These are phyloP conservation scores for Stenogyne calaminthoides DNA, from an alignment of 305 asterid genomes.

Conservation along the genomic window DNA sequence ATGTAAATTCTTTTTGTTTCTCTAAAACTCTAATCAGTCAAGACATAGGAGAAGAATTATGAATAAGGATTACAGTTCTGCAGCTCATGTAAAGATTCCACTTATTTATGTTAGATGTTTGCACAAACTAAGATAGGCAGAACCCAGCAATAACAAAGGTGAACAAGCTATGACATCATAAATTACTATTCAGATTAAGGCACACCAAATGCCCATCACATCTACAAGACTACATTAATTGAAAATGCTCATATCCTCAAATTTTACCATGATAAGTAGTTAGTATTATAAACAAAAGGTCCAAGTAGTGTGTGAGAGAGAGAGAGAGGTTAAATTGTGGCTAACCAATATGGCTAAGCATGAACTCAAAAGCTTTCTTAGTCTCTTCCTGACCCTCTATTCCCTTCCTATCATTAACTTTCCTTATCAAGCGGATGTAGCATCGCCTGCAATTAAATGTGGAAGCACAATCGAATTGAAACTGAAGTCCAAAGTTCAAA, in stretches of 20 bases:
- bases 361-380: slow-evolving; percentile 91
- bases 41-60: not conserved
- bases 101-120: not conserved
- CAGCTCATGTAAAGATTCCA: slow-evolving; percentile 7
- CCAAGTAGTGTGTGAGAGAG: not conserved
- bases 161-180: not conserved
- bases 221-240: not conserved
- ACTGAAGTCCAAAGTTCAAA: not conserved
- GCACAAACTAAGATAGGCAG: slow-evolving; percentile 3
- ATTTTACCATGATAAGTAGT: slow-evolving; percentile 6
- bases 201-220: not conserved
- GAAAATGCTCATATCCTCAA: not conserved
- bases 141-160: not conserved
- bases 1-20: not conserved
- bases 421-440: slow-evolving; percentile 88
- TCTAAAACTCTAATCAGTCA: not conserved
- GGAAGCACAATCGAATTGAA: slow-evolving; percentile 12
- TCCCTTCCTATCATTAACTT: slow-evolving; percentile 85
- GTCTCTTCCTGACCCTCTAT: slow-evolving; percentile 92
- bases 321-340: slow-evolving; percentile 17
- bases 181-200: slow-evolving; percentile 5
- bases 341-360: slow-evolving; percentile 85
- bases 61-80: not conserved
- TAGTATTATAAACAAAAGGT: not conserved
- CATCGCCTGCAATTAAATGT: slow-evolving; percentile 69